Base-by-base conservation (phyloP, 306 rosid species). In the Corylus americana region DNA sequence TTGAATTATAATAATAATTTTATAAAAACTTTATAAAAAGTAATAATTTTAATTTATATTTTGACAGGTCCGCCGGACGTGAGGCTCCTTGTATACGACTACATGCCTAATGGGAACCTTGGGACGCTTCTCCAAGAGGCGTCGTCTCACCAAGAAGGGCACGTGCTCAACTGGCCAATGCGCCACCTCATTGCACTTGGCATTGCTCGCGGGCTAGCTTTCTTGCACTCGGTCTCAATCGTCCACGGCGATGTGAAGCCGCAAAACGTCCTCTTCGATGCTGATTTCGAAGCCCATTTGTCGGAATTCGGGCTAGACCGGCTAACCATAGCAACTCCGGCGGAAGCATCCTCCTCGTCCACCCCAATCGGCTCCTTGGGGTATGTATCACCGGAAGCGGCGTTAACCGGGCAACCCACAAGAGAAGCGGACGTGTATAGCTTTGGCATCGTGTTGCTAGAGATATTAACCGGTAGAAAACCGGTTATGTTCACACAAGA, bases 131-230 rank as follows among this genome's bases (percentile, higher is more conserved):
- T 93, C 42, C 98, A 93, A 74, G 98, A 93, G 58, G 94, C 44
- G 44, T 39, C 98, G 0, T 88, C 97, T 16, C 97, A 93, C 73
- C 98, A 91, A 82, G 98, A 93, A 16, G 98, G 98, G 0, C 98
- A 93, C 76, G 94, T 93, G 4, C 79, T 93, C 71, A 93, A 93
- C 79, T 93, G 97, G 97, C 98, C 98, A 53, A 93, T 91, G 98
- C 94, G 98, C 37, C 98, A 93, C 79, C 92, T 93, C 67, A 93
- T 93, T 55, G 98, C 94, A 22, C 83, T 93, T 0, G 97, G 97
- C 66, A 85, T 93, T 64, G 98, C 98, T 68, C 89, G 94, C 0
- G 98, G 98, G 0, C 83, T 93, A 5, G 87, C 92, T 2, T 93
- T 88, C 78, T 73, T 93, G 51, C 98, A 93, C 79, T 89, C 97